Base-by-base conservation (phyloP, 2,329 filamentous ascomycete species). In the Cordyceps militaris region DNA sequence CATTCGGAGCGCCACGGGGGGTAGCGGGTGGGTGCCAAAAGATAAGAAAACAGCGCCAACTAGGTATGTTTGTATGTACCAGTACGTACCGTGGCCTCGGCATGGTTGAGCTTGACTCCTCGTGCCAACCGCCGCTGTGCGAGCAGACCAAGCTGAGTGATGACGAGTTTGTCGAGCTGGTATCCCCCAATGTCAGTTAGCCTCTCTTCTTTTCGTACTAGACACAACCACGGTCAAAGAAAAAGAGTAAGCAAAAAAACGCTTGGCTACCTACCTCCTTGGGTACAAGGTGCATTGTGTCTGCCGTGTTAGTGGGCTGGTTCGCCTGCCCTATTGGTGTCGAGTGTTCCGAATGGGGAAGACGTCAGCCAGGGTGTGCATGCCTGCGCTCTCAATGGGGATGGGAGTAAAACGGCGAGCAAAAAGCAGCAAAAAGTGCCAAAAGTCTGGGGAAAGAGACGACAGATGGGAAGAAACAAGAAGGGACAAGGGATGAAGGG, bases 101-200 rank as follows among this genome's bases (percentile, higher is more conserved):
- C 80, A 75, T 96, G 91, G 69, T 97, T 97, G 65, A 97, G 77
- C 69, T 86, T 88, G 56, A 97, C 85, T 53, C 93, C 93, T 66
- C 93, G 80, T 32, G 93, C 93, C 63, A 97, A 84, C 60, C 93
- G 84, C 63, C 87, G 83, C 77, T 97, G 93, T 56, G 93, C 93
- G 50, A 97, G 81, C 64, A 88, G 81, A 65, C 93, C 93, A 61
- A 96, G 78, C 74, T 97, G 91, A 56, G 91, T 89, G 70, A 96
- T 93, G 71, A 88, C 82, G 74, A 97, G 89, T 84, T 97, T 97
- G 80, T 97, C 93, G 69, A 97, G 81, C 93, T 97, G 16, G 57
- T 57, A 36, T 13, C 4, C 3, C 23, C 23, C 26, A 48, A 48
- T 32, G 1, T 30, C 38, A 32, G 44, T 56, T 24, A 56, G 53